Percentiles rank a stretch among this genome's conserved stretches.
phyloP scores from a whole-genome alignment of 2,329 filamentous ascomycete genomes.

The Magnaporthiopsis incrustans region DNA sequence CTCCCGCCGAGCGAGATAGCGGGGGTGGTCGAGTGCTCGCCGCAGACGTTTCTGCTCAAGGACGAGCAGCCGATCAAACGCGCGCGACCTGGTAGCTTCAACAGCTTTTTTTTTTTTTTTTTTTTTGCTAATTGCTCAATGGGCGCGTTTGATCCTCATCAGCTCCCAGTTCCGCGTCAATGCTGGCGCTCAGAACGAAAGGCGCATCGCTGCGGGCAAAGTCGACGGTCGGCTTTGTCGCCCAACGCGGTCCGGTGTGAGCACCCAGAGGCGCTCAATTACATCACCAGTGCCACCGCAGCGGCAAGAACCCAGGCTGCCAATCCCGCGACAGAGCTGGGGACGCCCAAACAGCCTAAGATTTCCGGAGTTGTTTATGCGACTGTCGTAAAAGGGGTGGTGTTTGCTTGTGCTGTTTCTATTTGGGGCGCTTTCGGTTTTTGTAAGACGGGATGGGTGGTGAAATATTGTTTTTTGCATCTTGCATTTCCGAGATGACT shows the following conservation, averaged over 20 bases:
- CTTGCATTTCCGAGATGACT: too few relatives aligned
- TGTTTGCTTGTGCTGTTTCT: too few relatives aligned
- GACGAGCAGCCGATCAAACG: conserved; percentile 29
- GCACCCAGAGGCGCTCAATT: conserved; percentile 19
- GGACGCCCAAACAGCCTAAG: conserved; percentile 15
- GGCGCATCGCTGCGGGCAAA: conserved; percentile 39
- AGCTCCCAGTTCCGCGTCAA: conserved; percentile 47
- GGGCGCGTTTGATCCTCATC: conserved; percentile 18
- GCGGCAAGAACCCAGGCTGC: conserved; percentile 20
- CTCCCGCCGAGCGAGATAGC: conserved; percentile 30
- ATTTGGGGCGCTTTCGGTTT: too few relatives aligned
- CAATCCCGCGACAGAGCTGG: conserved; percentile 16
- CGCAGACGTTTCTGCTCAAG: conserved; percentile 42
- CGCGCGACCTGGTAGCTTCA: conserved; percentile 26
- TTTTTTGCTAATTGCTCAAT: conserved; percentile 11
- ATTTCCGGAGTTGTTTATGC: conserved; percentile 19
- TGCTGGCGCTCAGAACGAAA: conserved; percentile 55
- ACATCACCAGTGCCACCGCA: conserved; percentile 14
- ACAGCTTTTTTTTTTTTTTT: conserved; percentile 15
- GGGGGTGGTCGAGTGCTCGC: conserved; percentile 46
- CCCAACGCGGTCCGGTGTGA: conserved; percentile 22
- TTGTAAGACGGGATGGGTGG: too few relatives aligned
- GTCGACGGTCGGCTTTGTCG: conserved; percentile 22
- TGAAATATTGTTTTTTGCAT: too few relatives aligned
- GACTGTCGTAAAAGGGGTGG: background rate